phyloP scores from a whole-genome alignment of 257 asterid species.

The Oldenlandia corymbosa region DNA sequence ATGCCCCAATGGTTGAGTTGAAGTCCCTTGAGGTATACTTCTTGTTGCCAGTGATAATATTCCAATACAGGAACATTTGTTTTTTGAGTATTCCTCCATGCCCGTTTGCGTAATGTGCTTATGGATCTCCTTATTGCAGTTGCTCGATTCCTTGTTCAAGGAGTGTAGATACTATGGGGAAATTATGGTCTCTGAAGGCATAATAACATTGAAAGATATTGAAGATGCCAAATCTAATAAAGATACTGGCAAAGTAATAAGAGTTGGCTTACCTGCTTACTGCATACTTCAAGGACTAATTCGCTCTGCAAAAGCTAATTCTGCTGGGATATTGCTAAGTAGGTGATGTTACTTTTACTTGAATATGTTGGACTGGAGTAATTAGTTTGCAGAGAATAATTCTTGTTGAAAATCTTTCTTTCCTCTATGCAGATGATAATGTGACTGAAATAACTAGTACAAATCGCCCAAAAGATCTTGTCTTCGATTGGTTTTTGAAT shows the following conservation, averaged over 20 bases:
- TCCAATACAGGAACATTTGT: not conserved
- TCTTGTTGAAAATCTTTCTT: not conserved
- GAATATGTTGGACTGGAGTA: not conserved
- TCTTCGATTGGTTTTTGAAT: conserved; percentile 87
- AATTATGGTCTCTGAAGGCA: conserved; percentile 58
- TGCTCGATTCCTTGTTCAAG: conserved; percentile 53
- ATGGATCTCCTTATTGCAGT: conserved; percentile 44
- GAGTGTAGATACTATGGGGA: conserved; percentile 64
- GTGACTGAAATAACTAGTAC: conserved; percentile 63
- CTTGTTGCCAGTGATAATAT: not conserved
- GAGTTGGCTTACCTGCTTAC: conserved; percentile 82
- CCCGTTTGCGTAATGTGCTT: conserved; percentile 5
- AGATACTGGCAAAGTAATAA: conserved; percentile 42
- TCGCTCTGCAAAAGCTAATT: conserved; percentile 61
- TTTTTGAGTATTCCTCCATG: not conserved
- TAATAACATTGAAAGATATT: conserved; percentile 58
- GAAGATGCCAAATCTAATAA: conserved; percentile 66
- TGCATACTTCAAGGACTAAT: conserved; percentile 66
- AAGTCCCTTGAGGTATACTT: conserved; percentile 69
- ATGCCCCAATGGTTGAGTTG: conserved; percentile 61
- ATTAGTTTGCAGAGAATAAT: not conserved
- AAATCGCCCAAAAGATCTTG: conserved; percentile 72
- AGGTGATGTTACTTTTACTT: conserved; percentile 22
- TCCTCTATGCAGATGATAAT: conserved; percentile 42
- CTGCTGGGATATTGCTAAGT: conserved; percentile 63